Conservation (phyloP, 352 stramenopile genomes). For the Phytophthora rubi region DNA sequence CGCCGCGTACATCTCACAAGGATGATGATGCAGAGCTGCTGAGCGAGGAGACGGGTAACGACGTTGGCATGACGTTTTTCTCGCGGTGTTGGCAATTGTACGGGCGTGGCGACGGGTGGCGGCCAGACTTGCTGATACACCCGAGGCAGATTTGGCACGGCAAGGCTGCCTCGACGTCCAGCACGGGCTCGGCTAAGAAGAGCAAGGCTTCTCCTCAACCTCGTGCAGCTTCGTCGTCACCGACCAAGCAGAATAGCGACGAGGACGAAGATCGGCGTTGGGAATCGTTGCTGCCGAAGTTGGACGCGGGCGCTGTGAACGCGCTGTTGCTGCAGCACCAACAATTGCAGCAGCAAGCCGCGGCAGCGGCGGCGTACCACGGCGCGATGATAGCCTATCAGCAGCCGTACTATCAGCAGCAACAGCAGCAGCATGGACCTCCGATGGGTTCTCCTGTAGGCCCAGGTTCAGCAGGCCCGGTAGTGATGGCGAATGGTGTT, state of each 20-base stretch:
- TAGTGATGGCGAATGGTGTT: constrained; percentile 25
- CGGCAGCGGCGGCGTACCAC: constrained; percentile 36
- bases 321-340: constrained; percentile 42
- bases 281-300: constrained; percentile 43
- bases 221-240: constrained; percentile 21
- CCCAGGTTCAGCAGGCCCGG: constrained; percentile 6
- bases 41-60: constrained; percentile 30
- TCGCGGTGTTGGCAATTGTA: constrained; percentile 67
- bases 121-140: constrained; percentile 80
- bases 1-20: constrained; percentile 22
- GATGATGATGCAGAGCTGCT: constrained; percentile 30
- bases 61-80: constrained; percentile 58
- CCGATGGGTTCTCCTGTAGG: constrained; percentile 8
- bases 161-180: constrained; percentile 31
- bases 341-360: constrained; percentile 43
- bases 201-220: constrained; percentile 26
- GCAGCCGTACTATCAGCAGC: constrained; percentile 42
- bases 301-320: constrained; percentile 35
- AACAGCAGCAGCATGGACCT: constrained; percentile 26
- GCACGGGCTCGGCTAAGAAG: constrained; percentile 29
- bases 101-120: constrained; percentile 75
- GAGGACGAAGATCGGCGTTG: constrained; percentile 43
- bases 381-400: constrained; percentile 38
- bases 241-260: constrained; percentile 22
- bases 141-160: constrained; percentile 77